Evolutionary conservation across 306 rosid genomes (phyloP), one percentile per base, ranked within the genome.

Genomic region (Senna tora): DNA sequence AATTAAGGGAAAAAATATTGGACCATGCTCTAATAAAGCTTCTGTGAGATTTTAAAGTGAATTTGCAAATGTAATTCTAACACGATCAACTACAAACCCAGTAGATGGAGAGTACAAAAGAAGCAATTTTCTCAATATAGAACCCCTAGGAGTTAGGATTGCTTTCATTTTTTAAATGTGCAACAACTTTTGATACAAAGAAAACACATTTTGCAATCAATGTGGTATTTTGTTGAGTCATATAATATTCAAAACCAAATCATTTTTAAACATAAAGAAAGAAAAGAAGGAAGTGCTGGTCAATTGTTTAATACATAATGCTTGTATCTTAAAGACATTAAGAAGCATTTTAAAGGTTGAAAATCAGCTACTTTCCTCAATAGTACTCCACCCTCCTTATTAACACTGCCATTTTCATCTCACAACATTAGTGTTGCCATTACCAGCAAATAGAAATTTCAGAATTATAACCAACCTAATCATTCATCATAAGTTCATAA

Each of bases 1-100:
- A 56, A 74, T 67, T 74, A 13, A 33, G 70, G 70, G 39, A 61
- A 78, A 76, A 9, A 78, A 56, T n/a, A 76, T 80, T 81, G 67
- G 55, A 77, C 55, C 46, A 22, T 62, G 46, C 56, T 50, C 34
- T 5, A 39, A 61, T 10, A 39, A 55, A 67, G 67, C 65, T 28
- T 67, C 65, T 56, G 7, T 14, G 30, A 7, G 39, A 43, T 30
- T 19, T 60, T 46, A 65, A 75, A 67, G n/a, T 21, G 7, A 60
- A 59, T 33, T 34, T 47, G 66, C 34, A 67, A 39, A 56, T 71
- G 59, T 20, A 42, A 70, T 38, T 17, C 53, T 49, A 52, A 72
- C n/a, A 76, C 22, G 28, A 80, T 41, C 45, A 75, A 46, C 49
- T 15, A 61, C 49, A 70, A 34, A n/a, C 75, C 59, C 32, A 14